Evolutionary conservation across 352 stramenopile species (phyloP), one percentile per base, ranked within the genome.

Genomic region (Phytophthora brassicae): DNA sequence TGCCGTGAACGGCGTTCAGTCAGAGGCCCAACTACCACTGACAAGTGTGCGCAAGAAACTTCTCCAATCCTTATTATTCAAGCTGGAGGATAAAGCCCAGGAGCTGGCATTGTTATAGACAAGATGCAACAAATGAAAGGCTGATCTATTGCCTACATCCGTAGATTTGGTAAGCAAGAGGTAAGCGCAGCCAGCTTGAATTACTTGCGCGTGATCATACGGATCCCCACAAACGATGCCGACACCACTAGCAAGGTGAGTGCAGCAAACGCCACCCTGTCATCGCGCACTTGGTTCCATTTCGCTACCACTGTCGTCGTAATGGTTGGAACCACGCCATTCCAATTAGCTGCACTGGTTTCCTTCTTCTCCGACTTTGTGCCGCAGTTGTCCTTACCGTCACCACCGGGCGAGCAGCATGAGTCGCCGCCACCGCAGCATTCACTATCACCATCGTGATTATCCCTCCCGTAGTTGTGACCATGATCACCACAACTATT

Each of bases 1-100:
- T 4, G 60, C 74, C 16, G 55, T 65, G 3, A 62, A 81, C 4
- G 64, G 46, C 4, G 54, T 74, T n/a, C 74, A 87, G 47, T 69
- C 75, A 3, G 81, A 88, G 20, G 61, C 74, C 0, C 81, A 88
- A 59, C 53, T 90, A 20, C 75, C 77, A 13, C 26, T 67, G 2
- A 71, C 64, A 20, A 84, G 79, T 51, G 28, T 78, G 31, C 76
- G 81, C 6, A 87, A 80, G 59, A 90, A 88, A 38, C 64, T 88
- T 16, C 43, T 90, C 14, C 77, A 88, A 50, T 63, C 70, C 11
- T 44, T 90, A 24, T 16, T 86, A 38, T 77, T 90, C 52, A 90
- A 88, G 49, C 58, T 81, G 0, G 77, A 88, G 44, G 81, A 74
- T 47, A 77, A 74, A 52, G 46, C 57, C 2, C 75, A 88, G 16